Percentiles rank a stretch among this genome's conserved stretches.
phyloP scores from a whole-genome alignment of 2,329 filamentous ascomycete genomes.

The Hawksworthiomyces lignivorus region DNA sequence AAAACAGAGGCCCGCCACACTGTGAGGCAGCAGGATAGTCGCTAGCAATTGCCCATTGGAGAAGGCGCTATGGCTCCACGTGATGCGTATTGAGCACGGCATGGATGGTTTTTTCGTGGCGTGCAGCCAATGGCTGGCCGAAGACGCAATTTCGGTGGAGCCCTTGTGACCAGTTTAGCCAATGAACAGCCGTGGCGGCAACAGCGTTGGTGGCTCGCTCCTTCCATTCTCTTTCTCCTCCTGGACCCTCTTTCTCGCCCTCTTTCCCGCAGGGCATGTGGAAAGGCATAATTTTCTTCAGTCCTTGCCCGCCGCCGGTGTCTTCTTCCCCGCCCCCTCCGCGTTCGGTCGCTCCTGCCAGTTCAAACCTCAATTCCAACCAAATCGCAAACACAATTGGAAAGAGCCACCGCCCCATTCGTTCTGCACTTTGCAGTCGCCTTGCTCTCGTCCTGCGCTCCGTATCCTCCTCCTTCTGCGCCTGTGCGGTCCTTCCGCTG shows the following conservation, averaged over 20 bases:
- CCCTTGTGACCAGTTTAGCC: background rate
- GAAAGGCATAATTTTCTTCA: slow-evolving; percentile 4
- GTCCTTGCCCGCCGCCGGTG: slow-evolving; percentile 2
- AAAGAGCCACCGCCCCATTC: slow-evolving; percentile 11
- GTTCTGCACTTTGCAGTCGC: background rate
- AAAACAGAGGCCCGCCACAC: too few relatives aligned
- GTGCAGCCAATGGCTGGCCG: slow-evolving; percentile 2
- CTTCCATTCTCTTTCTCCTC: slow-evolving; percentile 3
- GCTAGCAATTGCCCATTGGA: slow-evolving; percentile 2
- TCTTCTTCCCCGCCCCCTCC: slow-evolving; percentile 17
- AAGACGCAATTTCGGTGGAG: background rate
- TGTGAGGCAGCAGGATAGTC: too few relatives aligned
- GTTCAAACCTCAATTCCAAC: slow-evolving; percentile 11
- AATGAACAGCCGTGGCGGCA: slow-evolving; percentile 3
- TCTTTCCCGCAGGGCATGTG: background rate
- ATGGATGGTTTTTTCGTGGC: background rate
- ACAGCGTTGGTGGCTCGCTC: slow-evolving; percentile 3
- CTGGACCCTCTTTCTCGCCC: slow-evolving; percentile 4
- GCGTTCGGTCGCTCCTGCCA: slow-evolving; percentile 13
- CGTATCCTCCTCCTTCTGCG: background rate
- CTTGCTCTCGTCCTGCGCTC: background rate
- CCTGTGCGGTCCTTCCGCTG: too few relatives aligned
- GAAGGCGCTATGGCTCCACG: slow-evolving; percentile 5
- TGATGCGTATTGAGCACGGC: slow-evolving; percentile 7
- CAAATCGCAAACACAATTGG: slow-evolving; percentile 11